Evolutionary conservation across 1,284 basidiomycete species (phyloP), one percentile per base, ranked within the genome.

Genomic region (Rhodotorula sp.): DNA sequence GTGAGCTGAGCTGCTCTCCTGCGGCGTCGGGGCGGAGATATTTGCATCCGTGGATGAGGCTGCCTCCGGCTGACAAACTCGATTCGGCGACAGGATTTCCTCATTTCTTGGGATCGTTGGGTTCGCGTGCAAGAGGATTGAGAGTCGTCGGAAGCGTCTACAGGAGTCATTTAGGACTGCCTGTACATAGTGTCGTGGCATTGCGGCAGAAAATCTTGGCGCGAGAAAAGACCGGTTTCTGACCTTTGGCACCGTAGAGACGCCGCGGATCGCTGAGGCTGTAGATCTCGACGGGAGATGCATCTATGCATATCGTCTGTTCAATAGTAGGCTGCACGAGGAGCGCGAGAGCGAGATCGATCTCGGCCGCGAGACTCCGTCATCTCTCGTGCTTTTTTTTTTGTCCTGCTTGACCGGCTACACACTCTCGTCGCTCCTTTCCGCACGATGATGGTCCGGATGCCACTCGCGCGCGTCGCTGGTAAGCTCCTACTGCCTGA

Each of bases 31-130:
- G 16, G 18, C 18, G 28, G 55, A 19, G 18, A 34, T 38, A 31
- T 14, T 10, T 60, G 38, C 12, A n/a, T 3, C 19, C 31, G 14
- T n/a, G 10, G 18, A 50, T 45, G 5, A 62, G 34, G 31, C 10
- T 28, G 52, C 23, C 28, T 3, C 5, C 19, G 28, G 52, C 52
- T 23, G 12, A 28, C 26, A 26, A 19, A 31, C 15, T 21, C 6
- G 56, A 12, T 14, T 43, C 38, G 38, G 12, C 38, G 38, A 43
- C 63, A 70, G 65, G 69, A 73, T n/a, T 73, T 73, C 45, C 28
- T 73, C 0, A 65, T 73, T 26, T 15, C 47, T 28, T 73, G 63
- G 45, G 68, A 73, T 5, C 38, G 72, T 4, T 72, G 67, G 71
- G 49, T 72, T 23, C n/a, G 60, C 49, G 70, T 71, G 2, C 50